Base-by-base conservation (phyloP, 2,329 filamentous ascomycete species). In the Fusarium tanahbumbuense region DNA sequence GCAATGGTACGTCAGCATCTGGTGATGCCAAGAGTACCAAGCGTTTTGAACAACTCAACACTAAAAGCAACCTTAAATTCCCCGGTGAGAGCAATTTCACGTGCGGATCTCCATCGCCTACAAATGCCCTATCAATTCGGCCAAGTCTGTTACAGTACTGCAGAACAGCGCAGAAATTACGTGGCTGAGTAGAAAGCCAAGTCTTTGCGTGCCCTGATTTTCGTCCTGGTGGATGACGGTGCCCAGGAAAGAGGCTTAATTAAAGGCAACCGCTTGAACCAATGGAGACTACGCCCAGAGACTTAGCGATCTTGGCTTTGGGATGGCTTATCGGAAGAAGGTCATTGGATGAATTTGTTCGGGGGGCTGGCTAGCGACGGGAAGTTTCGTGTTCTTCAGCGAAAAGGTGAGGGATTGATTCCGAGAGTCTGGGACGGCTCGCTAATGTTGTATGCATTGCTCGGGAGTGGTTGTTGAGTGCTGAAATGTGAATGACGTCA, bases 211-310 rank as follows among this genome's bases (percentile, higher is more conserved):
- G 55, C 56, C 62, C 40, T 66, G 63, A 46, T 66, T 53, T 67
- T 37, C 4, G 18, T 4, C 8, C 4, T 32, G 22, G 34, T 45
- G 16, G 22, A 66, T 66, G 61, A 66, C 63, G 63, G 28, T 18
- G 63, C 63, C 63, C 23, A 66, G 63, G 18, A 60, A 55, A 53
- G 61, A 66, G 55, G 61, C 61, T 66, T 66, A 61, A 60, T 66
- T 49, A 23, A 42, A 8, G 6, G 25, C 9, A 34, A 32, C 16
- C 1, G 32, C 18, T 15, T 42, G 8, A 18, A 3, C 63, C 61
- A 66, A 66, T 66, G 10, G 12, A 18, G 45, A 34, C 15, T 46
- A 5, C 6, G 55, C 16, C 27, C 28, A 30, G 62, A 40, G 32
- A 45, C 63, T 66, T 66, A 61, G 63, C 61, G 25, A 49, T 40